Percentiles rank a stretch among this genome's conserved stretches.
These are phyloP conservation scores for Aspergillus unguis DNA, from an alignment of 2,329 filamentous ascomycete species.

Conservation along the genomic window DNA sequence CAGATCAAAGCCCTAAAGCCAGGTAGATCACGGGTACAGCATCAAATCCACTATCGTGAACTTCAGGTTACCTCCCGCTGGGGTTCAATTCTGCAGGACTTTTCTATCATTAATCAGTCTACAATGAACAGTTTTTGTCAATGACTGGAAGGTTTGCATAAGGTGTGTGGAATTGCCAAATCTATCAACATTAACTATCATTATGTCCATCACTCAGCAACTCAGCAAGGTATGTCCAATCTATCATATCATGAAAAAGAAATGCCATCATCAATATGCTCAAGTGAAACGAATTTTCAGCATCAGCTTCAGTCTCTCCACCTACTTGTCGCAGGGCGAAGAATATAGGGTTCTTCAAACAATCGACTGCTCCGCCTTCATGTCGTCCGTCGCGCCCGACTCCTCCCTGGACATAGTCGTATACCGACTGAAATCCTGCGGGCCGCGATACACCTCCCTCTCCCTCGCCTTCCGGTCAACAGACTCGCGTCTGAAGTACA, in stretches of 20 bases:
- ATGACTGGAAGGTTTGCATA: conserved; percentile 1
- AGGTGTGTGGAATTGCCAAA: conserved; percentile 7
- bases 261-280: background rate
- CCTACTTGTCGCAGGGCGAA: no score
- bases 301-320: no score
- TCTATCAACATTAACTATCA: conserved; percentile 11
- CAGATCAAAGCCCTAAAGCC: no score
- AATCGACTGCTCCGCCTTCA: conserved; percentile 28
- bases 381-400: conserved; percentile 24
- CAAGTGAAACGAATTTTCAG: background rate
- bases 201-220: conserved; percentile 8
- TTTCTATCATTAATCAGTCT: no score
- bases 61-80: no score
- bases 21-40: no score
- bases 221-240: conserved; percentile 8
- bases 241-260: background rate
- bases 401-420: conserved; percentile 34
- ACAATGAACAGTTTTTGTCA: no score
- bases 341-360: conserved; percentile 17
- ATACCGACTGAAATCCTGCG: conserved; percentile 29
- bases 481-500: conserved; percentile 46
- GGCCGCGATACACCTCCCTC: conserved; percentile 2
- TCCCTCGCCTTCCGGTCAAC: conserved; percentile 1
- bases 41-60: no score
- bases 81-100: no score